Evolutionary conservation across 2,329 filamentous ascomycete genomes (phyloP), one percentile per base, ranked within the genome.

Genomic region (Exophiala mesophila): DNA sequence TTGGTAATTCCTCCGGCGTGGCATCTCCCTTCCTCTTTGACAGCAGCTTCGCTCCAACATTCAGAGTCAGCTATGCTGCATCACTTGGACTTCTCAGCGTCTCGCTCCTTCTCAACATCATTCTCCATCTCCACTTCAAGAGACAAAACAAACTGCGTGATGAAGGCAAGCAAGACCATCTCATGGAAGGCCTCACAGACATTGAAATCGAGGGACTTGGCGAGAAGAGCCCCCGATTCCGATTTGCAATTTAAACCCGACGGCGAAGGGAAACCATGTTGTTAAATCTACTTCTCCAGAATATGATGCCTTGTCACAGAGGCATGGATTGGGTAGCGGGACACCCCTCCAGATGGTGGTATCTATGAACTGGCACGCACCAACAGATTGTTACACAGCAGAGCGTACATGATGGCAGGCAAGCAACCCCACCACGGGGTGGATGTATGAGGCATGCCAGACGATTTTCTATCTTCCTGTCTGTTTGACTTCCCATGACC

Each of bases 1-100:
- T 82, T 38, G 83, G 82, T 2, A 88, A 88, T 49, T 69, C 72
- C 10, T 75, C 78, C 10, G 84, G 84, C 2, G 82, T 88, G 49
- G 82, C 86, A 79, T 74, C 80, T 4, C 77, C 81, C 0, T 87
- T 85, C 53, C 45, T 68, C 9, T 68, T 67, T 44, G 58, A 57
- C 15, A 62, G 50, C 10, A 41, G 50, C 9, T 74, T 78, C 35
- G 67, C 60, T 1, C 77, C 77, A 1, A 69, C 74, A 12, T 83
- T 77, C 55, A 64, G 76, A 23, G 68, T 69, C 21, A 80, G 80
- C 5, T 78, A 83, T 54, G 77, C 76, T 1, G 67, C 80, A 8
- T 79, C 76, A 3, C 62, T 82, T 33, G 66, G 68, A 20, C 64
- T 82, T 59, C 74, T 80, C 0, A 73, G 64, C 2, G 64, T 79